Base-by-base conservation (phyloP, 768 basidiomycete genomes). In the Pleurotus sapidus region DNA sequence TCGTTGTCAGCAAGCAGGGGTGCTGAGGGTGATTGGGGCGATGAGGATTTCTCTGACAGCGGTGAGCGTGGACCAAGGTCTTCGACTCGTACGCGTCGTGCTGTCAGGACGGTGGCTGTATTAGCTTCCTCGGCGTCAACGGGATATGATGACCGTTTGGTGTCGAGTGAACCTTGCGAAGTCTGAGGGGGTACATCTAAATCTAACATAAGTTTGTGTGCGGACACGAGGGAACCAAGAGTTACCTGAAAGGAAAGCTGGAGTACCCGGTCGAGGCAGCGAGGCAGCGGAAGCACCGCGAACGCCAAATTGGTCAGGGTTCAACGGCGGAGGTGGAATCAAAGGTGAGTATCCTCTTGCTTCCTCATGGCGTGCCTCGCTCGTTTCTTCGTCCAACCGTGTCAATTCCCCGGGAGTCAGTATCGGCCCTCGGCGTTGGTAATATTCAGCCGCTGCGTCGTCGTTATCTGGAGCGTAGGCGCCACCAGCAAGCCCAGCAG, bases 61-160 rank as follows among this genome's bases (percentile, higher is more conserved):
- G 66, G 63, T 3, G 69, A 61, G 30, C 67, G 70, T n/a, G 72
- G 67, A 38, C 63, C 69, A 37, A 75, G 64, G 38, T 74, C 71
- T 49, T 75, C 73, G 5, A 74, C 75, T 49, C 69, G 74, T 11
- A 82, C 79, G 23, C 81, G 76, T 23, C 75, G 77, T 0, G 84
- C 85, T 6, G 80, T 84, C 49, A 80, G 71, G 0, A 88, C 60
- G 6, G 81, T 77, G 1, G 78, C 81, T 11, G 80, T 76, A 0
- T 78, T 81, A 8, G 74, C 70, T 56, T 77, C 77, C 39, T 79
- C 77, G 3, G 66, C 66, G 54, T 75, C 76, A 17, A 65, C 43
- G 37, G 68, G 62, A 25, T 64, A 65, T 5, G 75, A 73, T 4
- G 75, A 68, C 20, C 72, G 72, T 8, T 67, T 71, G 12, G 69